These are phyloP conservation scores for Coniosporium apollinis DNA, from an alignment of 495 filamentous ascomycete genomes.

Conservation along the genomic window DNA sequence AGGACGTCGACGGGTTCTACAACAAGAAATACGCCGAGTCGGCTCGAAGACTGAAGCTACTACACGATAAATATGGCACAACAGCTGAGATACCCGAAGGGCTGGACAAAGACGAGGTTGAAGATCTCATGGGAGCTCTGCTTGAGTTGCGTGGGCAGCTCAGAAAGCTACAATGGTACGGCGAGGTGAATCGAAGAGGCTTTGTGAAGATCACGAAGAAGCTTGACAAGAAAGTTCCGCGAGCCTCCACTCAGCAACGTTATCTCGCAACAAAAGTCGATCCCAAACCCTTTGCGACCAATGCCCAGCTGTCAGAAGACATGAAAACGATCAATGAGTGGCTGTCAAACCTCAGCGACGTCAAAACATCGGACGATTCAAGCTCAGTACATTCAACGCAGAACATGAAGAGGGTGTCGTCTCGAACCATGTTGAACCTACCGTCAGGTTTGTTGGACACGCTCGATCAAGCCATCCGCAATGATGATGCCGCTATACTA, in stretches of 20 bases:
- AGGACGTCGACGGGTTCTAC: conserved; percentile 88
- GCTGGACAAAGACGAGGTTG: conserved; percentile 57
- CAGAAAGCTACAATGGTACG: conserved; percentile 91
- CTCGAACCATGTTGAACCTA: conserved; percentile 54
- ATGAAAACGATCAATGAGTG: conserved; percentile 77
- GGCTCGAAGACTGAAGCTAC: conserved; percentile 61
- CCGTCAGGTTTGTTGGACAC: conserved; percentile 47
- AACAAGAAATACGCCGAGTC: conserved; percentile 83
- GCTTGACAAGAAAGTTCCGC: conserved; percentile 74
- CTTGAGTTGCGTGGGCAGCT: conserved; percentile 74
- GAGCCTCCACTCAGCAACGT: conserved; percentile 52
- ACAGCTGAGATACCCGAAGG: conserved; percentile 31
- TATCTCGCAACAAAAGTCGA: conserved; percentile 84
- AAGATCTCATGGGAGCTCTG: conserved; percentile 76
- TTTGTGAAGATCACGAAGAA: conserved; percentile 99
- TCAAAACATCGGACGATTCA: conserved; percentile 50
- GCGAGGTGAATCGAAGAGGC: conserved; percentile 84
- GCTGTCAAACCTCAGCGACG: conserved; percentile 65
- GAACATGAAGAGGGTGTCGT: conserved; percentile 52
- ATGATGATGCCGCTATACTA: conserved; percentile 49
- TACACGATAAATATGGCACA: conserved; percentile 70
- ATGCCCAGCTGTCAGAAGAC: conserved; percentile 42
- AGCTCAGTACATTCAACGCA: conserved; percentile 52
- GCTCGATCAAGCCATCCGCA: conserved; percentile 61
- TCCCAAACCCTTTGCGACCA: conserved; percentile 66